Evolutionary conservation across 208 protist genomes (phyloP), one percentile per base, ranked within the genome.

Genomic region (Trypanosoma boissoni): DNA sequence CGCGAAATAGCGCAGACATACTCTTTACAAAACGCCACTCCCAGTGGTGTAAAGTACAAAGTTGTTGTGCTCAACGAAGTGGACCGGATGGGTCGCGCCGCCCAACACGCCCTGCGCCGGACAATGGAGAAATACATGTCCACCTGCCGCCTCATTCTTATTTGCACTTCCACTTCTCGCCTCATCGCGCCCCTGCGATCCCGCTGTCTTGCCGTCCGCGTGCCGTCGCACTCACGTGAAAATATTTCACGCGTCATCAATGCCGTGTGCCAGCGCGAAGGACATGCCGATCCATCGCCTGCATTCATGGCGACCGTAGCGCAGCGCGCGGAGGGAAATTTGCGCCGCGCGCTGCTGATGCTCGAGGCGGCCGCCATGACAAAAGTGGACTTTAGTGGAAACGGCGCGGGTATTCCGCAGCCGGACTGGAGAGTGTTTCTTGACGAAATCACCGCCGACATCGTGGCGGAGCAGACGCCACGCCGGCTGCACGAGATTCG

Each of bases 61-160:
- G 96, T 99, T 18, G 88, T 99, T 26, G 80, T 99, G 10, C 78
- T 99, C 0, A 96, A 98, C 64, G 98, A 99, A 53, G 98, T 98
- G 12, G 97, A 99, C 54, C 81, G 76, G 55, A 86, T 99, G 70
- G 96, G 82, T 51, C 87, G 86, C 31, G 86, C 97, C 23, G 98
- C 98, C 2, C 99, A 99, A 78, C 97, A 99, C 48, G 99, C 98
- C 12, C 87, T 99, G 21, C 90, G 99, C 24, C 95, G 99, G 26
- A 99, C 98, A 14, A 99, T 99, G 99, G 99, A 99, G 68, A 99
- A 99, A 71, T 99, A 99, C 87, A 92, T 97, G 52, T 65, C 73
- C 16, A 98, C 88, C 0, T 99, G 98, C 73, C 85, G 99, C 1
- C 67, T 99, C 6, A 90, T 99, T 10, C 79, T 99, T 8, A 80